Evolutionary conservation across 495 filamentous ascomycete species (phyloP).

Genomic region (Penicillium malachiteum): DNA sequence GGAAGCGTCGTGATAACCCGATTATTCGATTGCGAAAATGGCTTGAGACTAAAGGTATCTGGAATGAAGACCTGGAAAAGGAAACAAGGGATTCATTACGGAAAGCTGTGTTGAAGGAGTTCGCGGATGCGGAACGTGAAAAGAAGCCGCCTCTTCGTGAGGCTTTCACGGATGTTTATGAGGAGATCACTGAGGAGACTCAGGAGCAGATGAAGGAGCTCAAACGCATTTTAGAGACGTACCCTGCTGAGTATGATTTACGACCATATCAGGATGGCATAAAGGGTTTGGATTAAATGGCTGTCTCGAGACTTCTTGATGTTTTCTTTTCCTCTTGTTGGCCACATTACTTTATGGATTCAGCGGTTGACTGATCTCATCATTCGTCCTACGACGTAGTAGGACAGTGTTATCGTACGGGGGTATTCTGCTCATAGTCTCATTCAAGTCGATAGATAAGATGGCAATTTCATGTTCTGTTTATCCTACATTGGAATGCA

Average conservation of each 20-base stretch:
- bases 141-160: constrained; percentile 78
- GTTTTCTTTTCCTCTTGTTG: too few species aligned
- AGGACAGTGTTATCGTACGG: too few species aligned
- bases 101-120: constrained; percentile 78
- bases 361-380: too few species aligned
- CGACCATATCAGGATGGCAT: constrained; percentile 73
- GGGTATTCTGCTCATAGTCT: too few species aligned
- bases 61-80: constrained; percentile 82
- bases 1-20: constrained; percentile 94
- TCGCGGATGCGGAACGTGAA: constrained; percentile 81
- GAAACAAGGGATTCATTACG: constrained; percentile 64
- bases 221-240: constrained; percentile 72
- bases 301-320: not conserved
- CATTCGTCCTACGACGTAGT: too few species aligned
- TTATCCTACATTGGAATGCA: too few species aligned
- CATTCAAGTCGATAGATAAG: too few species aligned
- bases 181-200: constrained; percentile 79
- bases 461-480: too few species aligned
- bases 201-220: constrained; percentile 77
- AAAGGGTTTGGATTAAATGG: constrained; percentile 52
- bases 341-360: too few species aligned
- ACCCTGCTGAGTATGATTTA: constrained; percentile 92
- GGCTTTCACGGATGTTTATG: constrained; percentile 87
- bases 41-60: constrained; percentile 75
- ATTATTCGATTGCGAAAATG: constrained; percentile 90